Evolutionary conservation across 225 moss, liverwort and hornwort genomes (phyloP).

Genomic region (Straminergon stramineum): DNA sequence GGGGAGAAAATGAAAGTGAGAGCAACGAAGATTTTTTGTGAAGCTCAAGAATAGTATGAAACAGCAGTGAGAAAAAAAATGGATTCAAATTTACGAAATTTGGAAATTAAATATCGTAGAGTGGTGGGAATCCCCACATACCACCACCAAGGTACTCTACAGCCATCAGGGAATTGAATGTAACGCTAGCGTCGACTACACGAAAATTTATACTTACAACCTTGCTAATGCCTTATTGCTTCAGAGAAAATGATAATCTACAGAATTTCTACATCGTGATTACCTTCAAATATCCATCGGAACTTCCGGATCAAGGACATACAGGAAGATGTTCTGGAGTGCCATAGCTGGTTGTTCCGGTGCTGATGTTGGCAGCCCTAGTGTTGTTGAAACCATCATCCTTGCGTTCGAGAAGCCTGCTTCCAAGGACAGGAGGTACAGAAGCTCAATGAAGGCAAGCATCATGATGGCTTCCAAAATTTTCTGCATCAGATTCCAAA

Average conservation of each 20-base stretch:
- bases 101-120: not conserved
- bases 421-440: constrained; percentile 5
- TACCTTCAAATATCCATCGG: not conserved
- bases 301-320: not conserved
- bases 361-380: not conserved
- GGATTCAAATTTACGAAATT: not conserved
- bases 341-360: not conserved
- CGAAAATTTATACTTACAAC: not conserved
- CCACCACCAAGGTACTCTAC: not conserved
- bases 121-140: not conserved
- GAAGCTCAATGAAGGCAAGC: constrained; percentile 18
- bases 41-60: not conserved
- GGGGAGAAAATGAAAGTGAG: not conserved
- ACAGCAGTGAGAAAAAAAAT: not conserved
- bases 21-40: no score
- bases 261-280: not conserved
- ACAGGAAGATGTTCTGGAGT: not conserved
- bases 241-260: not conserved
- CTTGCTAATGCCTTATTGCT: not conserved
- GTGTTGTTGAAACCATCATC: constrained; percentile 1
- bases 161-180: not conserved
- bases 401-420: constrained; percentile 2
- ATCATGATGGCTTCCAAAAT: constrained; percentile 10
- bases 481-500: not conserved
- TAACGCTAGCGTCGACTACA: not conserved